Conservation (phyloP, 2,329 filamentous ascomycete species). For the Fusarium torreyae region DNA sequence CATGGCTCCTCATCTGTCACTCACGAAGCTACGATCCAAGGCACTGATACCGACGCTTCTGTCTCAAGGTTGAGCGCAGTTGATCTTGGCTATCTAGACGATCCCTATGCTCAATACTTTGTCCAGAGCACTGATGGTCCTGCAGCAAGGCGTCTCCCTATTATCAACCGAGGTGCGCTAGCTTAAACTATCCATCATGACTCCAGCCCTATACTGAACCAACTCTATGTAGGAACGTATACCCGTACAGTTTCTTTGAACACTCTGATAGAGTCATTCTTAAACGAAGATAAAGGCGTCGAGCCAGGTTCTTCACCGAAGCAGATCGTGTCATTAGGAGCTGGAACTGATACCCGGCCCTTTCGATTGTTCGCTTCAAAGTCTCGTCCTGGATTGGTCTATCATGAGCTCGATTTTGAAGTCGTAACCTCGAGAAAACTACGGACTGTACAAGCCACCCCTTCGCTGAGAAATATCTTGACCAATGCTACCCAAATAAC, state of each 20-base stretch:
- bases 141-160: constrained; percentile 79
- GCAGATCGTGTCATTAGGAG: constrained; percentile 93
- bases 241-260: constrained; percentile 89
- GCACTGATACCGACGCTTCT: constrained; percentile 92
- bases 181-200: constrained; percentile 2
- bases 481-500: constrained; percentile 51
- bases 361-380: constrained; percentile 77
- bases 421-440: constrained; percentile 80
- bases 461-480: constrained; percentile 59
- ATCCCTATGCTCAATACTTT: constrained; percentile 83
- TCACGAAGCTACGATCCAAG: constrained; percentile 84
- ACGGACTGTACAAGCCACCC: constrained; percentile 64
- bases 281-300: constrained; percentile 60
- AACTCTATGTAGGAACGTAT: constrained; percentile 82
- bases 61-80: constrained; percentile 92
- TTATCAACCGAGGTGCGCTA: constrained; percentile 89
- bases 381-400: constrained; percentile 67
- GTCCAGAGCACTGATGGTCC: constrained; percentile 65
- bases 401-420: constrained; percentile 95
- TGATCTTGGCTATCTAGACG: constrained; percentile 84
- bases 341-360: constrained; percentile 91
- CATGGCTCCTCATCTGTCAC: constrained; percentile 53
- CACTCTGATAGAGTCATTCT: constrained; percentile 79
- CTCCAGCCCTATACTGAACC: constrained; percentile 28
- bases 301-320: constrained; percentile 56